These are phyloP conservation scores for Colletotrichum navitas DNA, from an alignment of 2,329 filamentous ascomycete genomes.

Conservation along the genomic window DNA sequence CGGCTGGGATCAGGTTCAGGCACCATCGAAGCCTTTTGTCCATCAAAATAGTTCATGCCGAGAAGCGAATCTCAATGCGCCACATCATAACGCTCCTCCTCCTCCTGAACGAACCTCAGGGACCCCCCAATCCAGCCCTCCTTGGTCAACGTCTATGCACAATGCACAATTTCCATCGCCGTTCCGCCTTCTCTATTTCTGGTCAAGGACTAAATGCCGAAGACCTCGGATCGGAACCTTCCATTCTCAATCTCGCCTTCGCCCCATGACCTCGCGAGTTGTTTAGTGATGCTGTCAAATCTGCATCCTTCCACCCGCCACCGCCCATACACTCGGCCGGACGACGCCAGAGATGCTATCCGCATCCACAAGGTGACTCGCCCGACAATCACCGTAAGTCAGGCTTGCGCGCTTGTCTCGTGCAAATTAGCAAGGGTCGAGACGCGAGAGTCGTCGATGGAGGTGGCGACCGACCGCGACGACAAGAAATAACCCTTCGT, in stretches of 20 bases:
- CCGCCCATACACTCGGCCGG: conserved; percentile 16
- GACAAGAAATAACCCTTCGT: not conserved
- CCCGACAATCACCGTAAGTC: conserved; percentile 31
- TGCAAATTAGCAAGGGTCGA: conserved; percentile 11
- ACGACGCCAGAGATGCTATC: conserved; percentile 15
- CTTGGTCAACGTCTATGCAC: conserved; percentile 33
- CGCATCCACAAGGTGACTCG: conserved; percentile 26
- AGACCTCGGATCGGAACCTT: conserved; percentile 17
- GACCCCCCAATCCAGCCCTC: conserved; percentile 13
- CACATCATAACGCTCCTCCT: conserved; percentile 40
- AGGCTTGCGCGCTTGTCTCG: conserved; percentile 8
- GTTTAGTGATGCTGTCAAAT: conserved; percentile 21
- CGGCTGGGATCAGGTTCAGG: conserved; percentile 2
- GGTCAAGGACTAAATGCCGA: not conserved
- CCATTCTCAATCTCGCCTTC: not conserved
- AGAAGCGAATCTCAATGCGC: conserved; percentile 34
- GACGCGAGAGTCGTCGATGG: conserved; percentile 10
- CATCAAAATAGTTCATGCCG: conserved; percentile 37
- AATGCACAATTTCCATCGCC: conserved; percentile 34
- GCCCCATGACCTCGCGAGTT: not conserved
- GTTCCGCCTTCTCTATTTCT: conserved; percentile 40
- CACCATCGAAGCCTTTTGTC: conserved; percentile 7
- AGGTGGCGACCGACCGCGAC: conserved; percentile 23
- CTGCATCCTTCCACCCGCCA: not conserved
- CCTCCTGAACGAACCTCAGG: conserved; percentile 23